Evolutionary conservation across 2,329 filamentous ascomycete species (phyloP).

Genomic region (Helminthosporium solani): DNA sequence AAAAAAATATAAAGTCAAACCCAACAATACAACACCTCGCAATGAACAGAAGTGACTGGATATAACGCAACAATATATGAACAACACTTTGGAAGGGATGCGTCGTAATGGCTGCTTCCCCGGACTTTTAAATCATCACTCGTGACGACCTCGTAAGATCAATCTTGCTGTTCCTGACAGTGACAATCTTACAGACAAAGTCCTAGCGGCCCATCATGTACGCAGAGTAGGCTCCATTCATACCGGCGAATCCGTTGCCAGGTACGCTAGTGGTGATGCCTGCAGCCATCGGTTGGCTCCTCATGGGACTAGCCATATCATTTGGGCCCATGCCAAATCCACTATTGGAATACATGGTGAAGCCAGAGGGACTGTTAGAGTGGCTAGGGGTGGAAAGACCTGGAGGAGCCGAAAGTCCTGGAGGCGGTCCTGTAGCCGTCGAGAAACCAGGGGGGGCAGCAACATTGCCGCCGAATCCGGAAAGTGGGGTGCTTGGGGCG

Average conservation of each 20-base stretch:
- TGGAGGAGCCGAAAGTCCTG: conserved; percentile 74
- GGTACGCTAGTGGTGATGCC: conserved; percentile 35
- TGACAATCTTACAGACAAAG: conserved; percentile 6
- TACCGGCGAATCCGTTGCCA: conserved; percentile 33
- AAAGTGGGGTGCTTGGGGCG: conserved; percentile 54
- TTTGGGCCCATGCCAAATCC: conserved; percentile 38
- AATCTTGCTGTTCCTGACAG: no score
- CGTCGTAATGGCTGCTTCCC: conserved; percentile 32
- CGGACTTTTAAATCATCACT: conserved; percentile 40
- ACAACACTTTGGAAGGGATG: conserved; percentile 32
- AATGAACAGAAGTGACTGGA: conserved; percentile 47
- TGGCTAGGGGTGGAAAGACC: conserved; percentile 56
- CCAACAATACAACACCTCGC: conserved; percentile 43
- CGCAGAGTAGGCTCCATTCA: conserved; percentile 35
- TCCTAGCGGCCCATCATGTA: conserved; percentile 44
- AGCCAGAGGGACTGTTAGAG: conserved; percentile 32
- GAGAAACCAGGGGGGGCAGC: conserved; percentile 61
- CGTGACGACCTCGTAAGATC: conserved; percentile 30
- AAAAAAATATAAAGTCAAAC: conserved; percentile 37
- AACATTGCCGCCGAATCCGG: conserved; percentile 58
- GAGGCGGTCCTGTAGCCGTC: conserved; percentile 73
- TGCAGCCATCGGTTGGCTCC: conserved; percentile 30
- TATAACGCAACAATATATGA: conserved; percentile 41
- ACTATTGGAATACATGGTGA: conserved; percentile 41
- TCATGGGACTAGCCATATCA: conserved; percentile 35